Evolutionary conservation across 192 early-diverging fungal species (phyloP), one percentile per base, ranked within the genome.

Genomic region (Spizellomyces sp.): DNA sequence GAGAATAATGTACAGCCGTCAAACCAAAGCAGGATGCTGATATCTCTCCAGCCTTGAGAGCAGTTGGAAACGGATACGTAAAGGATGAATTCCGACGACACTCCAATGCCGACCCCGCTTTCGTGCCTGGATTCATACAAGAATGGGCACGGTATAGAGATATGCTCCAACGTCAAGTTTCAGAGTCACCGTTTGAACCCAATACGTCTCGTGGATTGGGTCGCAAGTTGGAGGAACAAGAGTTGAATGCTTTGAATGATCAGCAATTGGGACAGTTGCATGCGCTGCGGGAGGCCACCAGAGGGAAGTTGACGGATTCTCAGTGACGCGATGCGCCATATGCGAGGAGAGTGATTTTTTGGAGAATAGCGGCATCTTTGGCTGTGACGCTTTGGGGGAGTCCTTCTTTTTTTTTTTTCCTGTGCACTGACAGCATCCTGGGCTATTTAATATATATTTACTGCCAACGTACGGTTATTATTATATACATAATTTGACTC

Each of bases 201-300:
- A 45, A 64, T 15, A 22, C 36, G 12, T 2, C 12, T 12, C 50
- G 50, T 1, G 50, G 50, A 54, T 17, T 74, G 14, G 71, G 71
- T 2, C 45, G 48, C 45, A 74, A 45, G 64, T 48, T 74, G 42
- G 17, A 47, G 15, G n/a, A 12, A 63, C 22, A 56, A 1, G 45
- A 60, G 44, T 36, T 74, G 42, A 64, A 74, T 10, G 42, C 42
- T 46, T 17, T 74, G 57, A 60, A 14, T 27, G 43, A 58, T 22
- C 71, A 74, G 71, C 71, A 74, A 41, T 12, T 74, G 8, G 71
- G 71, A 7, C 65, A 66, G 64, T 58, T 74, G 54, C 54, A 72
- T 64, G 70, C 70, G 43, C 46, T 72, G 42, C 41, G 62, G 19
- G 62, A 72, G 42, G 70, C 70, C 41, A 52, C 70, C 22, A 69